Evolutionary conservation across 495 filamentous ascomycete species (phyloP), one percentile per base, ranked within the genome.

Genomic region (Evansstolkia leycettana): DNA sequence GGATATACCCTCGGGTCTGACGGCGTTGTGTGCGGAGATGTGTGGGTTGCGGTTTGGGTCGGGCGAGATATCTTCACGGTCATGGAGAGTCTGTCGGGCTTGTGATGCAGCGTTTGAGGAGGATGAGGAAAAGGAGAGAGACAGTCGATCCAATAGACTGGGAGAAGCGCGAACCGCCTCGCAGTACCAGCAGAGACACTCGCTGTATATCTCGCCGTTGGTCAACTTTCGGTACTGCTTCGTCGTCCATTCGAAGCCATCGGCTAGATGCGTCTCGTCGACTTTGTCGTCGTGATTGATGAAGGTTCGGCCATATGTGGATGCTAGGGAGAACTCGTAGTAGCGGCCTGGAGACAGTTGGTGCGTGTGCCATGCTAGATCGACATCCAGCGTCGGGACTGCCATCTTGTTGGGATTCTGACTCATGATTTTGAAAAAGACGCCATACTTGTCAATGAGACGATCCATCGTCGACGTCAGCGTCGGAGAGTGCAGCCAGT

Each of bases 161-260:
- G 41, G n/a, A n/a, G n/a, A n/a, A 24, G 73, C 71, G 9, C 85
- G 77, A 40, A 82, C 73, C 12, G 78, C 73, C 64, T 90, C 84
- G 60, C 86, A 94, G 51, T 86, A 88, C 84, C 86, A 93, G 57
- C 86, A 94, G 3, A 76, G 84, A 50, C 86, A 93, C 54, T 84
- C 80, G 18, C 71, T 79, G 54, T 90, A 93, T 16, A 81, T 68
- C 39, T 79, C 69, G 6, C 64, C 60, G 45, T 65, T 76, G 13
- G 56, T 62, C 23, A 51, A 40, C 25, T 77, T 72, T 43, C 78
- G 66, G 52, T 86, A 93, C 8, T 47, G 55, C 45, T 75, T 78
- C 51, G 62, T 72, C 0, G 87, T 94, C 77, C 79, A 84, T 49
- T 75, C 74, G 43, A 92, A 89, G 28, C 67, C 65, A 9, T 58